Percentiles rank a stretch among this genome's conserved stretches.
Evolutionary conservation across 148 eudicot species (phyloP).

Genomic region (Pouteria glomerata): DNA sequence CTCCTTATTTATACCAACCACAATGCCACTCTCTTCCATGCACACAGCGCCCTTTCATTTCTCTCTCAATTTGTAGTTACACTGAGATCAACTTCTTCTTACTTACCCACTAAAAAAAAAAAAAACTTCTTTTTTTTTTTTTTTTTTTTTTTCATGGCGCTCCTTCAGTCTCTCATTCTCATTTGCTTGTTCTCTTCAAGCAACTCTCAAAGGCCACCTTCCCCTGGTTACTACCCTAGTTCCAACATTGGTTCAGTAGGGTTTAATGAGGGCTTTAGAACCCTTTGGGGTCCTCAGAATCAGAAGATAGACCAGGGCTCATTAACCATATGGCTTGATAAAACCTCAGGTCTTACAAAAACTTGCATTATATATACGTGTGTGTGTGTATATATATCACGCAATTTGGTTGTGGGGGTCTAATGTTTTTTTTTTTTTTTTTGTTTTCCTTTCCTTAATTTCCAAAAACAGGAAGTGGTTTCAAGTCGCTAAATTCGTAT

Average conservation of each 20-base stretch:
- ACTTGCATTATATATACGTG: not conserved
- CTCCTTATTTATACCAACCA: slow-evolving; percentile 12
- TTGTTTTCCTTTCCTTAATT: not conserved
- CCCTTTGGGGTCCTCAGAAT: slow-evolving; percentile 46
- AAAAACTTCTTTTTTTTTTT: no score
- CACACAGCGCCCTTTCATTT: no score
- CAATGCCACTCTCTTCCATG: no score
- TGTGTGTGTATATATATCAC: not conserved
- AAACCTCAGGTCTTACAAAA: slow-evolving; percentile 26
- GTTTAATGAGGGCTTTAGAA: slow-evolving; percentile 31
- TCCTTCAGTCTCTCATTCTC: slow-evolving; percentile 10
- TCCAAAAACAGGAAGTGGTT: slow-evolving; percentile 13
- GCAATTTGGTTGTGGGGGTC: not conserved
- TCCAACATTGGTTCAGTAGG: slow-evolving; percentile 27
- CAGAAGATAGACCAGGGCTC: slow-evolving; percentile 29
- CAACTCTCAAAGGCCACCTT: slow-evolving; percentile 38
- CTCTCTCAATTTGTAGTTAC: not conserved
- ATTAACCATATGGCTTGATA: slow-evolving; percentile 40
- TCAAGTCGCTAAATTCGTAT: slow-evolving; percentile 12
- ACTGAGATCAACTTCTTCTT: no score
- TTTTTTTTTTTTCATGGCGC: slow-evolving; percentile 13
- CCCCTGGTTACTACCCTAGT: slow-evolving; percentile 51
- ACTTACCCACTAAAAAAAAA: no score
- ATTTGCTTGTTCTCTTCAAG: slow-evolving; percentile 18
- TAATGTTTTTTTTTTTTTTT: not conserved